Evolutionary conservation across 805 yeast species (phyloP).

Genomic region (Metschnikowia henanensis): DNA sequence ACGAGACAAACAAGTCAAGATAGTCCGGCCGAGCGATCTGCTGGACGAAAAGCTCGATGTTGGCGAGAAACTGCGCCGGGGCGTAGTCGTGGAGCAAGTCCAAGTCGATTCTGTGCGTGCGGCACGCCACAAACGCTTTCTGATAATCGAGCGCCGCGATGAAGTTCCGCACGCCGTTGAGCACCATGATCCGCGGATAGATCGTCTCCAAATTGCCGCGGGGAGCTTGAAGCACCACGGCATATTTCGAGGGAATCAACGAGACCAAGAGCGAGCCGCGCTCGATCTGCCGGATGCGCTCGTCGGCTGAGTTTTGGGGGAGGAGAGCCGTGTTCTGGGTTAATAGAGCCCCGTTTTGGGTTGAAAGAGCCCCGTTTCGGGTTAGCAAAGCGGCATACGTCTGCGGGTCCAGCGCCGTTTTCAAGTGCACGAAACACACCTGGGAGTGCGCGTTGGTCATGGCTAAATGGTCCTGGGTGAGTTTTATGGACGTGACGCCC

Average conservation of each 20-base stretch:
- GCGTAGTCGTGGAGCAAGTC: conserved; percentile 88
- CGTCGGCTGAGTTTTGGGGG: conserved; percentile 59
- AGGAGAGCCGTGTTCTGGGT: too few relatives aligned
- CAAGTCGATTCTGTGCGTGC: conserved; percentile 88
- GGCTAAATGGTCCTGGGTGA: conserved; percentile 69
- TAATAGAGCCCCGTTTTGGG: too few relatives aligned
- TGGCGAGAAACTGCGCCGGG: conserved; percentile 63
- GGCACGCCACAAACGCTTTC: conserved; percentile 80
- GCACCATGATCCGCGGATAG: conserved; percentile 88
- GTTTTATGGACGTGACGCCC: conserved; percentile 79
- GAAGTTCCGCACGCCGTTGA: conserved; percentile 74
- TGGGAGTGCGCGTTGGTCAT: conserved; percentile 89
- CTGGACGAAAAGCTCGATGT: conserved; percentile 64
- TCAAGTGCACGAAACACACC: conserved; percentile 77
- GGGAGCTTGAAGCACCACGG: conserved; percentile 89
- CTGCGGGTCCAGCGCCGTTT: conserved; percentile 35
- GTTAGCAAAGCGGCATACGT: conserved; percentile 31
- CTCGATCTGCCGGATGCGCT: conserved; percentile 85
- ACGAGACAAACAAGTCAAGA: conserved; percentile 83
- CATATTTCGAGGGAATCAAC: conserved; percentile 76
- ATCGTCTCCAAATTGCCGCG: conserved; percentile 96
- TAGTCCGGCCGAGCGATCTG: conserved; percentile 74
- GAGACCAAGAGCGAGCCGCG: conserved; percentile 87
- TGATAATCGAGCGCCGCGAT: conserved; percentile 59
- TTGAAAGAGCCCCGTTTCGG: too few relatives aligned